Evolutionary conservation across 2,329 filamentous ascomycete species (phyloP), one percentile per base, ranked within the genome.

Genomic region (Fusarium drepaniforme): DNA sequence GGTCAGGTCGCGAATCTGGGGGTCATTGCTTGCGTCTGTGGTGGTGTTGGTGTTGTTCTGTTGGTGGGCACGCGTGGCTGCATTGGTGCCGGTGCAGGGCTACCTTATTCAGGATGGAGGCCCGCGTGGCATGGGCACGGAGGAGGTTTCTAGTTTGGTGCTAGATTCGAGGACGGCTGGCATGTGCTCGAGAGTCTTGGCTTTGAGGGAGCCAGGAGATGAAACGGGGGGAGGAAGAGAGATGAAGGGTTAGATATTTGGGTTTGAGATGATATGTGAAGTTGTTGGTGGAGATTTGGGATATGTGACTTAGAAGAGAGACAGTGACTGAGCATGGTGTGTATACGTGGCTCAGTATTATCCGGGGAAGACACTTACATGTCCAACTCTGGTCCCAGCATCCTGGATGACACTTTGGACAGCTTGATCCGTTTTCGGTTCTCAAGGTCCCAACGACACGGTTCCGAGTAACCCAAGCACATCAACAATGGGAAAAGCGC

Each of bases 101-200:
- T 70, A 74, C 62, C 72, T 75, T 46, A 23, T 64, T 74, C 38
- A 40, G 61, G 68, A 62, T 33, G 18, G 58, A 75, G 51, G 49
- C 44, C 72, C 72, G 72, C 72, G 72, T 74, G 72, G 72, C 72
- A 53, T 23, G 46, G 40, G 33, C 18, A 66, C 62, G 72, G 69
- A 70, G 62, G 25, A 63, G 44, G 58, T 61, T 70, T 64, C 68
- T 74, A 40, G n/a, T 75, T 70, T 70, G 18, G 72, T 57, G 12
- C 25, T 69, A 53, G 11, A 37, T 53, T 49, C 67, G 11, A 28
- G 30, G 44, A 18, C 23, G 33, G 15, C 6, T 53, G 35, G 65
- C 28, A 61, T 59, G 65, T 64, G 67, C 58, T 73, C 23, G 15
- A 25, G 16, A 13, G 46, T 72, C 58, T 51, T 53, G 44, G 25